A percentile compares a stretch with the other conserved stretches of the same genome.
These are phyloP conservation scores for Coemansia pectinata DNA, from an alignment of 192 early-diverging fungal species.

Conservation along the genomic window DNA sequence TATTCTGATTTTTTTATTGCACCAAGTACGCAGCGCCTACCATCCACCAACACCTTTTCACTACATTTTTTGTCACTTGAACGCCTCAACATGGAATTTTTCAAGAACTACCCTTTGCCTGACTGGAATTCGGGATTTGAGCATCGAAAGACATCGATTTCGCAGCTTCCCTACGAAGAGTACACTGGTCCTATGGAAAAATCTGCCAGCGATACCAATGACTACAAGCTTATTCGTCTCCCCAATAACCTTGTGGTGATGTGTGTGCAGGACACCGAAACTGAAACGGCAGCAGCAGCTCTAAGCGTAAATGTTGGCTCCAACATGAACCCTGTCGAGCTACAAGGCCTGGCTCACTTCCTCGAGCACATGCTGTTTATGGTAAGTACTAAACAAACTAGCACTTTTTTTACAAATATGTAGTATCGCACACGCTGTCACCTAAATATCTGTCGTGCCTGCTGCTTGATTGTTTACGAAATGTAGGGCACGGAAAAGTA, in stretches of 20 bases:
- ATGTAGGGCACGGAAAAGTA: slow-evolving; percentile 65
- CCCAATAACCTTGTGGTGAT: slow-evolving; percentile 60
- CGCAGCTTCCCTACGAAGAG: slow-evolving; percentile 7
- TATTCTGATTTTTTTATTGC: too few species aligned
- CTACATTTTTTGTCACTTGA: not conserved
- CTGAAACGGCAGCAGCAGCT: slow-evolving; percentile 54
- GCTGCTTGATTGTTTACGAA: not conserved
- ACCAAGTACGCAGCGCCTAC: not conserved
- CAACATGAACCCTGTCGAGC: slow-evolving; percentile 57
- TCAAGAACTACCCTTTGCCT: not conserved
- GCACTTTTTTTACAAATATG: not conserved
- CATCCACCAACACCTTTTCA: not conserved
- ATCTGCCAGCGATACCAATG: slow-evolving; percentile 53
- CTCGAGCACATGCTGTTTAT: slow-evolving; percentile 69
- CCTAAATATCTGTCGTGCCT: not conserved
- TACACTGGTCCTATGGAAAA: slow-evolving; percentile 29
- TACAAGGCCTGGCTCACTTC: slow-evolving; percentile 67
- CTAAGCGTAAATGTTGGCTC: slow-evolving; percentile 63
- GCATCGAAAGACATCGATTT: not conserved
- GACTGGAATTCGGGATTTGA: not conserved
- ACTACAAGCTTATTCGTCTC: slow-evolving; percentile 57
- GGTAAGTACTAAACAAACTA: slow-evolving; percentile 8
- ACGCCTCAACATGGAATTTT: not conserved
- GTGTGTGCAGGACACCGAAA: slow-evolving; percentile 57
- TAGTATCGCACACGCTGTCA: not conserved